phyloP scores from a whole-genome alignment of 371 early-diverging fungal species.

The Apophysomyces variabilis region DNA sequence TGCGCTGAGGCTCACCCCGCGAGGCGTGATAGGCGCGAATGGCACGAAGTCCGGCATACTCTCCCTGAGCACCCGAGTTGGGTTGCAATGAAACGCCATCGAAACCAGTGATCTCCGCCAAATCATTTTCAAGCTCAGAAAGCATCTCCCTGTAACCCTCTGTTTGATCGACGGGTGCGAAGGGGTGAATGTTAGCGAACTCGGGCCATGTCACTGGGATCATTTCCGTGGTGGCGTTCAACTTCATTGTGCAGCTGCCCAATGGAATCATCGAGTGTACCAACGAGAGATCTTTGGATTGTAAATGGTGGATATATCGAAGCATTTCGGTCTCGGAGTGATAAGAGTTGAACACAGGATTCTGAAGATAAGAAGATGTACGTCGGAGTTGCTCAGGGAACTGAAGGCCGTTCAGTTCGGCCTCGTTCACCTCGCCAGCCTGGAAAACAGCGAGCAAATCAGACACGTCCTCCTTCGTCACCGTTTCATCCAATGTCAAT shows the following conservation, averaged over 20 bases:
- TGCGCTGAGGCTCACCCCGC: conserved; percentile 81
- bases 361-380: conserved; percentile 77
- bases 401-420: conserved; percentile 33
- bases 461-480: conserved; percentile 77
- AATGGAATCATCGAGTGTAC: conserved; percentile 98
- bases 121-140: conserved; percentile 82
- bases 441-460: conserved; percentile 76
- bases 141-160: conserved; percentile 88
- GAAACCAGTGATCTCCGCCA: conserved; percentile 93
- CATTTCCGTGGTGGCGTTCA: conserved; percentile 98
- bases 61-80: conserved; percentile 98
- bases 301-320: conserved; percentile 91
- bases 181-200: conserved; percentile 94
- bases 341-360: conserved; percentile 91
- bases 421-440: conserved; percentile 38
- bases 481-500: conserved; percentile 92
- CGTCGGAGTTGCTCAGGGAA: conserved; percentile 75
- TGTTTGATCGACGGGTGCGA: conserved; percentile 91
- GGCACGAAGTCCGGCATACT: conserved; percentile 93
- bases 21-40: conserved; percentile 91
- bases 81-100: conserved; percentile 93
- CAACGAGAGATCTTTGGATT: conserved; percentile 94
- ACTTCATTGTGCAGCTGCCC: conserved; percentile 98
- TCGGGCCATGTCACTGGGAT: conserved; percentile 98
- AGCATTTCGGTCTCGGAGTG: conserved; percentile 99